Evolutionary conservation across 257 asterid genomes (phyloP), one percentile per base, ranked within the genome.

Genomic region (Capsicum rhomboideum): DNA sequence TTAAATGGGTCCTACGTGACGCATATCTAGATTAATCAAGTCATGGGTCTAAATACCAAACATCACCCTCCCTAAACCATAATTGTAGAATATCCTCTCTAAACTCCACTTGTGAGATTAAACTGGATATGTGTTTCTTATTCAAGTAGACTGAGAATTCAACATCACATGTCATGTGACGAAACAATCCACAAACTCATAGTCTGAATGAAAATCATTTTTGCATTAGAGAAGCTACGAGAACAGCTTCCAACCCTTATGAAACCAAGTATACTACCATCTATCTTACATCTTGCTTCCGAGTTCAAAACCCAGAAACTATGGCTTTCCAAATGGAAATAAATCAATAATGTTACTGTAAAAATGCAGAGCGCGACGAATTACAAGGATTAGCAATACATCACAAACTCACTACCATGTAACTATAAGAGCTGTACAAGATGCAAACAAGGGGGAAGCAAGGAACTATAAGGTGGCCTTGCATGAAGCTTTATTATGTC

Each of bases 401-500:
- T 46, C 68, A 17, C 34, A 61, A n/a, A 54, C 50, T 21, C 37
- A 26, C 20, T 23, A 34, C 8, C 31, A 12, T 37, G 82, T 78
- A 53, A 86, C 50, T 61, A 12, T 75, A 82, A 77, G 83, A 61
- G 64, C 87, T 87, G 87, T 81, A 81, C 85, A 81, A 79, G 56
- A 82, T 85, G 85, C 83, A 85, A 71, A 85, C 26, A 74, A 37
- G 21, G 40, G 37, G 42, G 81, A 61, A 68, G 34, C 16, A 61
- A 56, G 78, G 52, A 42, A 68, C 83, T 87, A 85, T 56, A 80
- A 23, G 18, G 64, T 86, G 82, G 94, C 93, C 90, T 90, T 93
- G 87, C 99, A 95, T 23, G 99, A 92, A 87, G 97, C 93, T 90
- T 93, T 94, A 59, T 95, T 95, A 82, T 95, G 99, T 79, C 98